Conservation (phyloP, 1,139 yeast species). For the Nematodospora anomalae region DNA sequence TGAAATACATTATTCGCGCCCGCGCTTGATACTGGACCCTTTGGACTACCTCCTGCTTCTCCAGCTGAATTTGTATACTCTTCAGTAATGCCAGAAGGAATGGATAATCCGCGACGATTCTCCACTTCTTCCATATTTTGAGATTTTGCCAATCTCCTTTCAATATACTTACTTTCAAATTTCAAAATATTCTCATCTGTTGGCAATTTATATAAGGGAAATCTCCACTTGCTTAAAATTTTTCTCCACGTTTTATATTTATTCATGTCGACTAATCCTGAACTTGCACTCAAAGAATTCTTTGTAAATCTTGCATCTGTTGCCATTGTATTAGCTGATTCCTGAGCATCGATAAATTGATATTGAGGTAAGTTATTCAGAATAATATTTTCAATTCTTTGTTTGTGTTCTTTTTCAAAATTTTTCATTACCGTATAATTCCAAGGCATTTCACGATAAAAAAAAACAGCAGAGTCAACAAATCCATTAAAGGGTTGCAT, state of each 20-base stretch:
- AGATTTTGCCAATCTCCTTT: slow-evolving; percentile 14
- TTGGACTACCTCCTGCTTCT: slow-evolving; percentile 4
- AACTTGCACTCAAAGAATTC: slow-evolving; percentile 27
- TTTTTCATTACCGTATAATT: slow-evolving; percentile 44
- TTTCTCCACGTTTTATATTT: slow-evolving; percentile 38
- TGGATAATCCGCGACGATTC: slow-evolving; percentile 1
- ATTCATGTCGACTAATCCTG: slow-evolving; percentile 24
- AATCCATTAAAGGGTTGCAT: slow-evolving; percentile 81
- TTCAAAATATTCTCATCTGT: slow-evolving; percentile 31
- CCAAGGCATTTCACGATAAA: slow-evolving; percentile 82
- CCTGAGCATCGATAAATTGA: slow-evolving; percentile 6
- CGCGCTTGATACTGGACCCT: slow-evolving; percentile 3
- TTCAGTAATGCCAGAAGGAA: slow-evolving; percentile 6
- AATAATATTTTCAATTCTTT: slow-evolving; percentile 26
- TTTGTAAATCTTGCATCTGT: slow-evolving; percentile 29
- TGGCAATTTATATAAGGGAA: slow-evolving; percentile 49
- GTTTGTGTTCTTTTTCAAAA: slow-evolving; percentile 40
- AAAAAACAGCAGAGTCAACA: slow-evolving; percentile 73
- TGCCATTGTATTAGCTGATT: slow-evolving; percentile 12
- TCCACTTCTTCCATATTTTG: slow-evolving; percentile 5
- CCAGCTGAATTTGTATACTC: slow-evolving; percentile 2
- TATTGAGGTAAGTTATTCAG: slow-evolving; percentile 10
- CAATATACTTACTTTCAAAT: slow-evolving; percentile 28
- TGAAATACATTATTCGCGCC: slow-evolving; percentile 6
- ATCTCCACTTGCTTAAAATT: slow-evolving; percentile 29